Base-by-base conservation (phyloP, 257 asterid genomes). In the Henckelia pumila region DNA sequence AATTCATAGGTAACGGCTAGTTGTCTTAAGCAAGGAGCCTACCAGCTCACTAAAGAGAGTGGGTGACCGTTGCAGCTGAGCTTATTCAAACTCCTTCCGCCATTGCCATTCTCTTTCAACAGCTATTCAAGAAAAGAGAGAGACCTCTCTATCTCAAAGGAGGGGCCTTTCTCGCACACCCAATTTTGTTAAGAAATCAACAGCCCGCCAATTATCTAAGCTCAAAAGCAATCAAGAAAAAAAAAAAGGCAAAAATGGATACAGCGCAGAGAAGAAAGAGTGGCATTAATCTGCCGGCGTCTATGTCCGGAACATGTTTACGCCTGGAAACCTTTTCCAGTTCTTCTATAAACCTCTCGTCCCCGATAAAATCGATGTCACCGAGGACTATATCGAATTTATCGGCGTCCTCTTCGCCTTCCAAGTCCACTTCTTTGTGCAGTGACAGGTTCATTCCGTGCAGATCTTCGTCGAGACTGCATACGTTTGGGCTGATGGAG, bases 401-500 rank as follows among this genome's bases (percentile, higher is more conserved):
- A 49, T 86, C 97, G 25, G 83, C 91, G 0, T 85, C 95, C 0
- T 84, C 98, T 0, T 84, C 96, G 33, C 86, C 92, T 8, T 87
- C 94, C 3, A 87, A 84, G 66, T 79, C 95, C 3, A 73, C 35
- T 35, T 85, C 84, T 53, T 56, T 74, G 3, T 91, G 96, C 73
- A 91, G 97, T 71, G 99, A 94, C 66, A 82, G 99, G 80, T 94
- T 94, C 64, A 94, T 94, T 59, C 99, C 99, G 6, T 94, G 99
- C 76, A 79, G 99, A 72, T 94, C 99, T 23, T 91, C 97, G 28
- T 94, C 99, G 56, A 83, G 99, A 86, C 86, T 94, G 53, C 95
- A 91, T 71, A 85, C 97, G 3, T 94, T 94, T 28, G 99, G 99
- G 60, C 83, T 94, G n/a, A 75, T 80, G 33, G 97, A 91, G 74